phyloP scores from a whole-genome alignment of 2,329 filamentous ascomycete species.

The Botryotinia globosa region DNA sequence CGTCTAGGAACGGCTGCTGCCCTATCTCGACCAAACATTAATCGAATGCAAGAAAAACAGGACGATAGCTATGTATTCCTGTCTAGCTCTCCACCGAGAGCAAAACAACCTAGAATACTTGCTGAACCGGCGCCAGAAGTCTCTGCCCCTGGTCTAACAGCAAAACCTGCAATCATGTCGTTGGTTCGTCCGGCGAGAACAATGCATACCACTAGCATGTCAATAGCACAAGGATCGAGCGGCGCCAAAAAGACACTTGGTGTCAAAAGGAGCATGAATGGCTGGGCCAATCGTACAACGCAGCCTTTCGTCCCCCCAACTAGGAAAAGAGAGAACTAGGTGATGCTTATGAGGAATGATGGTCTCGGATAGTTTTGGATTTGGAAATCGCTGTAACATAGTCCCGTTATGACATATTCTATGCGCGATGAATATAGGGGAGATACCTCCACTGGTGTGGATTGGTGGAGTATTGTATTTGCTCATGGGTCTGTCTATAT shows the following conservation, averaged over 20 bases:
- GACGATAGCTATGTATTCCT: conserved; percentile 36
- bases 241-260: conserved; percentile 47
- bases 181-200: conserved; percentile 31
- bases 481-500: background rate
- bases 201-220: conserved; percentile 33
- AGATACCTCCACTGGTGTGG: background rate
- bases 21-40: conserved; percentile 26
- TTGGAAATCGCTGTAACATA: background rate
- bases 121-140: conserved; percentile 20
- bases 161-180: conserved; percentile 29
- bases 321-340: conserved; percentile 25
- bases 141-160: conserved; percentile 18
- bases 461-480: background rate
- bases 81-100: conserved; percentile 35
- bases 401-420: background rate
- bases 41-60: conserved; percentile 21
- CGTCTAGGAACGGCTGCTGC: conserved; percentile 26
- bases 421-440: background rate
- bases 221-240: conserved; percentile 22
- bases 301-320: conserved; percentile 34
- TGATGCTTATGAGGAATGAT: background rate
- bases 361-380: background rate
- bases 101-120: conserved; percentile 20
- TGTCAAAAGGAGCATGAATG: conserved; percentile 47
- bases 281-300: conserved; percentile 42